Evolutionary conservation across 179 eudicot species (phyloP), one percentile per base, ranked within the genome.

Genomic region (Carnegiea gigantea): DNA sequence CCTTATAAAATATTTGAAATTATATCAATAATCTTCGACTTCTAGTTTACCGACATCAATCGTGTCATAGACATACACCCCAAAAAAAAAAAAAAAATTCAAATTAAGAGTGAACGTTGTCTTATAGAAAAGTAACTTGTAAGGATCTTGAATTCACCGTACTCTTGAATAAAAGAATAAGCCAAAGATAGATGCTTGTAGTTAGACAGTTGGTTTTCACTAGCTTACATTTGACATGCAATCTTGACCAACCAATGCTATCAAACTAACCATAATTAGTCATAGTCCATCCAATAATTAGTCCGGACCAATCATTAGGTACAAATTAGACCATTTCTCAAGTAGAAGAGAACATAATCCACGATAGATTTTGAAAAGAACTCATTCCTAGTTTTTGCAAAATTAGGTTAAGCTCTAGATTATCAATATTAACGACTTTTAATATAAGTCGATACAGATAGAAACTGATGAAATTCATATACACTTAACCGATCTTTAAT

Each of bases 271-370:
- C 15, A 23, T 57, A 38, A 30, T 51, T 53, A 70, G 36, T 43
- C 62, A 77, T 64, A 38, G 26, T 28, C 18, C 72, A 18, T 40
- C 7, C 8, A 40, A 40, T 54, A 1, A 36, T 77, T 77, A 40
- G 30, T 57, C 51, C 48, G 40, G 77, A 71, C 77, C 84, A 77
- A 77, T 77, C 51, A 77, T 59, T 82, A 70, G 80, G 77, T 68
- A 43, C 65, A 44, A 76, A 68, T 14, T 9, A 20, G 28, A 77
- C 78, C 2, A 71, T 54, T 81, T 74, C 38, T 77, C 74, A 77
- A 18, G 36, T 71, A 40, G 71, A 57, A 76, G 17, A 43, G n/a
- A 28, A 30, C 51, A 67, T 51, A 23, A 59, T 82, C 77, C 51
- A 57, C 59, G 11, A 54, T 40, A 17, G 28, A 54, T 68, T 2